Base-by-base conservation (phyloP, 805 yeast species). In the Ogataea chonburiensis region DNA sequence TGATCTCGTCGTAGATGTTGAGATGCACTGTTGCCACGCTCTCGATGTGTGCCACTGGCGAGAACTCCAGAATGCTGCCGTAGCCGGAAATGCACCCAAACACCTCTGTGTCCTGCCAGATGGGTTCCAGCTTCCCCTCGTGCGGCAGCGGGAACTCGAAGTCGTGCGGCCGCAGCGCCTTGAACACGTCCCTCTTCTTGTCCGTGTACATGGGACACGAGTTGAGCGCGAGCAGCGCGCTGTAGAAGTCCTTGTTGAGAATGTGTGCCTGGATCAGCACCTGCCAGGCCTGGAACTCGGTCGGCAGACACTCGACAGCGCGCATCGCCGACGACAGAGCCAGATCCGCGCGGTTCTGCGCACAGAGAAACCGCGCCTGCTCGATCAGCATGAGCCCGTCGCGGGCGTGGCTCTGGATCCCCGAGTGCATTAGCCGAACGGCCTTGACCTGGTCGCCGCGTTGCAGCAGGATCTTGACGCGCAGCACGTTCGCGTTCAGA, bases 241-340 rank as follows among this genome's bases (percentile, higher is more conserved):
- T 67, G 24, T 67, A 64, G 46, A 67, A 76, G 51, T 85, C 77
- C 31, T 69, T 73, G 29, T 53, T 61, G 23, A 79, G 58, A 13
- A 82, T 69, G 49, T 86, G 79, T 22, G 77, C 72, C 42, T 77
- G 66, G 5, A 83, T 73, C 28, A 86, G 63, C 23, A 67, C 64
- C 40, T 73, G 74, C 96, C 96, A 86, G 18, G 82, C 65, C 34
- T 70, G 73, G 54, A 81, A 86, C 55, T 82, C 91, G 2, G 86
- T 68, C 0, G 95, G 95, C n/a, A 84, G 66, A 2, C 83, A 67
- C 33, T 73, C 67, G 13, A 83, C 78, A 4, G 88, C 75, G 17
- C 74, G 67, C 13, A 68, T 61, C 0, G 94, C 83, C 7, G 81
- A 61, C 15, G 67, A 59, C 12, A 76, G 55, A 0, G 95, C 95